Conservation (phyloP, 345 rosid species). For the Eucalyptus sp. region DNA sequence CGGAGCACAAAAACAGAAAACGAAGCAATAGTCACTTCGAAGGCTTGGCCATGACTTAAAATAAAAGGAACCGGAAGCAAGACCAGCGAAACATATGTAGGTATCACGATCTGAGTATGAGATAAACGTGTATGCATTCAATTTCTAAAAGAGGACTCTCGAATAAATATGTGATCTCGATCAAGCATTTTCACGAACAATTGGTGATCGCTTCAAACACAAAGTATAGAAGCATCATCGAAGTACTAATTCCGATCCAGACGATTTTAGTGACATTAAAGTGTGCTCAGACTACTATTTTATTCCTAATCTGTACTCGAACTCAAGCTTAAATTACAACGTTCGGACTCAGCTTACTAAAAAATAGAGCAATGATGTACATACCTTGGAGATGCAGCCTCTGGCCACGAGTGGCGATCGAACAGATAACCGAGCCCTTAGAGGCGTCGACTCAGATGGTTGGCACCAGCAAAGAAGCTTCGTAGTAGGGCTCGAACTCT, state of each 20-base stretch:
- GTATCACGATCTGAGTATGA: neutral
- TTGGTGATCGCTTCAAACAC: too few species aligned
- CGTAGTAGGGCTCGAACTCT: neutral
- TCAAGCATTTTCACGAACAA: too few species aligned
- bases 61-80: neutral
- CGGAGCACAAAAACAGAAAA: too few species aligned
- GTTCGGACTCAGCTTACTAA: neutral
- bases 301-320: too few species aligned
- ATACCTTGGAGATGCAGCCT: neutral
- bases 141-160: too few species aligned
- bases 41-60: too few species aligned
- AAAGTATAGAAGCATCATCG: too few species aligned
- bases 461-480: neutral
- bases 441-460: neutral
- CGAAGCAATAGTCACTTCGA: too few species aligned
- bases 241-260: too few species aligned
- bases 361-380: neutral
- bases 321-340: too few species aligned
- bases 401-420: neutral
- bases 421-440: neutral
- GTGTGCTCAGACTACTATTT: too few species aligned
- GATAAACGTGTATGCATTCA: neutral
- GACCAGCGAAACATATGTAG: neutral
- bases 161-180: neutral
- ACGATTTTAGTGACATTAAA: too few species aligned